Base-by-base conservation (phyloP, 345 rosid species). In the Hibiscus mutabilis region DNA sequence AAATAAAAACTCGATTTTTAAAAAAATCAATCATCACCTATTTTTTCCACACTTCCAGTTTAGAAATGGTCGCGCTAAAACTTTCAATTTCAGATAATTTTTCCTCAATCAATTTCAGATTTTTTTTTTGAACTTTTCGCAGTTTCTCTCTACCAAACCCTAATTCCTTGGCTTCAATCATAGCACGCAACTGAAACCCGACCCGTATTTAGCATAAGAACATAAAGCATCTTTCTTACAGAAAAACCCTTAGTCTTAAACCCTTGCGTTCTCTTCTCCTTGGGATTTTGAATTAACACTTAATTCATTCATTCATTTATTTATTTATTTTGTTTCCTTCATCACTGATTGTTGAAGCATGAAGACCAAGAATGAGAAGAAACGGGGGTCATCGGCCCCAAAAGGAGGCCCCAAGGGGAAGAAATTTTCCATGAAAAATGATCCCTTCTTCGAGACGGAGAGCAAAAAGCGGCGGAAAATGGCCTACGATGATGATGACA, bases 361-460 rank as follows among this genome's bases (percentile, higher is more conserved):
- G 74, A 71, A 71, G 74, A 59, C 0, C 58, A 46, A 60, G 58
- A 44, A 71, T 27, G 42, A 71, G 59, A 71, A 71, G 46, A 71
- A 49, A 47, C 62, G 65, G 31, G 74, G 66, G 11, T 5, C 53
- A 7, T 64, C n/a, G 16, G 72, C 31, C 72, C 6, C 72, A 33
- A 68, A 51, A 68, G 60, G 65, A 70, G 53, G 73, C 16, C 29
- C 21, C 4, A 57, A 44, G 46, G 66, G 59, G 16, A 47, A 46
- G 46, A 71, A 27, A 25, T 71, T 60, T 59, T 71, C 74, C 0
- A 60, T 71, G 6, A 84, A 74, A 1, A 31, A 66, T 8, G 93
- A 88, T 72, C 76, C 89, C 0, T 85, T 88, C 56, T 91, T 91
- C 66, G 80, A 75, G 13, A 55, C 74, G 6, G 84, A 83, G 29